These are phyloP conservation scores for Pseudocercospora ulei DNA, from an alignment of 2,329 filamentous ascomycete species.

Conservation along the genomic window DNA sequence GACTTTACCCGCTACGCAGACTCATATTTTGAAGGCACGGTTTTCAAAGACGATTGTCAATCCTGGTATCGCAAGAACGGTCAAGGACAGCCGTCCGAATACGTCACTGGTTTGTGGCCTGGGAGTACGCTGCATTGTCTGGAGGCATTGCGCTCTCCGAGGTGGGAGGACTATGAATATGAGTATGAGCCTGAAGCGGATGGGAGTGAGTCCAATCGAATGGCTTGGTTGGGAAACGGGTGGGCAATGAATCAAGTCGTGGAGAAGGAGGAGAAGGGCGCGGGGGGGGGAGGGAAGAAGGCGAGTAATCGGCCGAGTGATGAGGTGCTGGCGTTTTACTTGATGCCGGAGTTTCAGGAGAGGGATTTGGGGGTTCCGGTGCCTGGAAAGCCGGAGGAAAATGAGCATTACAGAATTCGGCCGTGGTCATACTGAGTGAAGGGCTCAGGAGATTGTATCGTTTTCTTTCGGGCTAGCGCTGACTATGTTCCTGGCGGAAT, in stretches of 20 bases:
- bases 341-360: slow-evolving; percentile 37
- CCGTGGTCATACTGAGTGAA: slow-evolving; percentile 34
- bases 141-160: slow-evolving; percentile 46
- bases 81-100: slow-evolving; percentile 34
- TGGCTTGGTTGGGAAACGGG: slow-evolving; percentile 60
- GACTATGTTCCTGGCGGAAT: slow-evolving; percentile 44
- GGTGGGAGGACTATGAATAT: slow-evolving; percentile 54
- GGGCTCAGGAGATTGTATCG: too few species aligned
- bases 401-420: slow-evolving; percentile 31
- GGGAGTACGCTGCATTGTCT: slow-evolving; percentile 45
- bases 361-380: slow-evolving; percentile 27
- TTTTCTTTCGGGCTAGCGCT: too few species aligned
- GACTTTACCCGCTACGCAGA: slow-evolving; percentile 45
- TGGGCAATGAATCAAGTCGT: slow-evolving; percentile 52
- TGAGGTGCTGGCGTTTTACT: slow-evolving; percentile 38
- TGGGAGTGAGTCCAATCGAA: slow-evolving; percentile 41
- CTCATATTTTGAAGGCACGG: slow-evolving; percentile 43
- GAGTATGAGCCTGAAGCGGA: slow-evolving; percentile 33
- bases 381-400: slow-evolving; percentile 36
- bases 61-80: slow-evolving; percentile 19
- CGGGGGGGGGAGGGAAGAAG: not conserved
- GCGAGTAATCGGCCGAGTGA: slow-evolving; percentile 31
- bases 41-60: slow-evolving; percentile 17
- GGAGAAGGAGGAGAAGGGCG: not conserved
- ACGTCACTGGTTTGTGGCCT: slow-evolving; percentile 18